Conservation (phyloP, 2,329 filamentous ascomycete genomes). For the Fusarium xyrophilum region DNA sequence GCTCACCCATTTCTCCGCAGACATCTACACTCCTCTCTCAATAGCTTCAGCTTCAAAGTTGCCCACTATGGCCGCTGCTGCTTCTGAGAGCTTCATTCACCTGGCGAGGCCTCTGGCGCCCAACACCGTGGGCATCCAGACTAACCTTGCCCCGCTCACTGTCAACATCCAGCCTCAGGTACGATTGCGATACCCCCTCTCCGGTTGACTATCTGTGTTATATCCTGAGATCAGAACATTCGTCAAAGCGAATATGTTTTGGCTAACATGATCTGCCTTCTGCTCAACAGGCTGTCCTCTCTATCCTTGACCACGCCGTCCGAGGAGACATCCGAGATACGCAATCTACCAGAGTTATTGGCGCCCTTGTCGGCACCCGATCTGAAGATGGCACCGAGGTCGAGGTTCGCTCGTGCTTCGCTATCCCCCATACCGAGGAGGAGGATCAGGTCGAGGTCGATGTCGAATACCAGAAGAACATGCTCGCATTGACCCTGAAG, state of each 20-base stretch:
- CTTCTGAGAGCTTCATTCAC: slow-evolving; percentile 88
- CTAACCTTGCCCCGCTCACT: slow-evolving; percentile 87
- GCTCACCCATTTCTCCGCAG: slow-evolving; percentile 31
- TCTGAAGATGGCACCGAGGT: slow-evolving; percentile 97
- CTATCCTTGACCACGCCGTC: slow-evolving; percentile 90
- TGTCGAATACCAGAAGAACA: slow-evolving; percentile 99
- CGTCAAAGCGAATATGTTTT: neutral
- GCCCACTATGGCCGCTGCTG: slow-evolving; percentile 78
- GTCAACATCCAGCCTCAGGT: slow-evolving; percentile 97
- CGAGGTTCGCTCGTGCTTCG: slow-evolving; percentile 95
- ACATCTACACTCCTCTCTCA: slow-evolving; percentile 15
- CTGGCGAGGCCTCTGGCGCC: slow-evolving; percentile 91
- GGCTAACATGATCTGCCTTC: slow-evolving; percentile 17
- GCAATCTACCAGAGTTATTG: slow-evolving; percentile 95
- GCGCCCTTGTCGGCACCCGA: slow-evolving; percentile 89
- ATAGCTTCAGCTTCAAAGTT: slow-evolving; percentile 31
- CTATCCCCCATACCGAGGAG: slow-evolving; percentile 97
- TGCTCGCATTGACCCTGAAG: slow-evolving; percentile 93
- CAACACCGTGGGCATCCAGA: slow-evolving; percentile 77
- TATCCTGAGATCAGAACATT: neutral
- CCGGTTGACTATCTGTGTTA: slow-evolving; percentile 6
- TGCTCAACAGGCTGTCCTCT: slow-evolving; percentile 67
- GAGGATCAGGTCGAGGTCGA: slow-evolving; percentile 99
- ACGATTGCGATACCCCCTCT: slow-evolving; percentile 48
- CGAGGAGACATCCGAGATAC: slow-evolving; percentile 77